Conservation (phyloP, 805 yeast species). For the Cyberlindnera japonica region DNA sequence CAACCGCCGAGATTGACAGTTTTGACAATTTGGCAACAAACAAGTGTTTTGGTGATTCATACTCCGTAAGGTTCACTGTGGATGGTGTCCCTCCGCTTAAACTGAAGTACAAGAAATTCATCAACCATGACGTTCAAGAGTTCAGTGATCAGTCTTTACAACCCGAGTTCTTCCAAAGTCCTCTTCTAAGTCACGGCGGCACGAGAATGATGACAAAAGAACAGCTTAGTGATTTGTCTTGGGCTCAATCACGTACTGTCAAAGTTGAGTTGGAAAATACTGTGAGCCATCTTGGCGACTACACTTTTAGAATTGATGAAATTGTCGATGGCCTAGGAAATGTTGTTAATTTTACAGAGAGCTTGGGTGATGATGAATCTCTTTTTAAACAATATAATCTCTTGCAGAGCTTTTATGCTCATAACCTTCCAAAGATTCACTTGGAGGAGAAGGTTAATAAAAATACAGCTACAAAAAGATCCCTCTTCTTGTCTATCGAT, state of each 20-base stretch:
- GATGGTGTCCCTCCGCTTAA: constrained; percentile 79
- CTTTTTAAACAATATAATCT: constrained; percentile 34
- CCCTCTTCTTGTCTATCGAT: constrained; percentile 33
- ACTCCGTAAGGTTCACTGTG: constrained; percentile 49
- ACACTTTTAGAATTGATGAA: constrained; percentile 52
- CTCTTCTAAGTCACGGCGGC: constrained; percentile 36
- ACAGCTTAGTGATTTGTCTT: constrained; percentile 38
- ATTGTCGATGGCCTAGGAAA: constrained; percentile 70
- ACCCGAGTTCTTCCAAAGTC: constrained; percentile 51
- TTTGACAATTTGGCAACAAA: constrained; percentile 35
- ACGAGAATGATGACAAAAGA: constrained; percentile 27
- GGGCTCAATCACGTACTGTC: constrained; percentile 42
- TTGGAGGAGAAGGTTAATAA: constrained; percentile 38
- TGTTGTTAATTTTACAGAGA: constrained; percentile 37
- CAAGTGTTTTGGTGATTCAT: constrained; percentile 62
- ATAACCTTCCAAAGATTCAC: constrained; percentile 51
- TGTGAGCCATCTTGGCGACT: constrained; percentile 45
- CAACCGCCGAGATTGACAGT: constrained; percentile 53
- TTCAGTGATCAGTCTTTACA: constrained; percentile 42
- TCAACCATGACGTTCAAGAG: constrained; percentile 33
- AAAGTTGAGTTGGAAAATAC: constrained; percentile 41
- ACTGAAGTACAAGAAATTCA: constrained; percentile 48
- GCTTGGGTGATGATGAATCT: constrained; percentile 27
- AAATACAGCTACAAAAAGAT: constrained; percentile 36
- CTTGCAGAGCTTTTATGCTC: constrained; percentile 45